Base-by-base conservation (phyloP, 768 basidiomycete species). In the Kwoniella europaea region DNA sequence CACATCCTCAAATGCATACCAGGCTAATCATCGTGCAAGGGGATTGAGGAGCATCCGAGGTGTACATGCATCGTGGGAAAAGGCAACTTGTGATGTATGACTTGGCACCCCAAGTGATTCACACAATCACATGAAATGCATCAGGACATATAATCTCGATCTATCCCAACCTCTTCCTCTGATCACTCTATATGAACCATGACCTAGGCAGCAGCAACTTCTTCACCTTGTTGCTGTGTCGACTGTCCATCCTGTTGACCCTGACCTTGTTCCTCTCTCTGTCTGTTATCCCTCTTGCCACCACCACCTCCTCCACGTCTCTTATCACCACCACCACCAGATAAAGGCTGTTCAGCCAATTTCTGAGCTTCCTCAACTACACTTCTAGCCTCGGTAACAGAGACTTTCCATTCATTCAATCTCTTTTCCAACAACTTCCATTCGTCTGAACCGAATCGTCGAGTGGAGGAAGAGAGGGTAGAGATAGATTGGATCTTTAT, bases 391-490 rank as follows among this genome's bases (percentile, higher is more conserved):
- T 78, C 82, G 13, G 67, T 75, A 16, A 83, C 75, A 18, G 77
- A 72, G 7, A 71, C 63, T 71, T 82, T 79, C 82, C 82, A 83
- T 55, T 83, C 81, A 15, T 68, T 67, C 52, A 83, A 62, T 44
- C 82, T 56, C 60, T 71, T 74, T 55, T 79, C 81, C 16, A 83
- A 72, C 35, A 81, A 67, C 55, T 78, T 63, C 82, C 82, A 83
- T 68, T 83, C 78, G 7, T 43, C 13, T 15, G 63, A 10, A 16
- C 82, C 82, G 69, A 83, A 83, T 56, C 61, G 22, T 43, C 70
- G 44, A 16, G 74, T 50, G 18, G 53, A 68, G 0, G 71, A 43
- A 1, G 72, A 71, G 10, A 69, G 65, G 1, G 78, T 74, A 4
- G 80, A 75, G 22, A 82, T 78, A 18, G 72, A 74, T 57, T 75